Base-by-base conservation (phyloP, 352 stramenopile genomes). In the Phytophthora sp. region DNA sequence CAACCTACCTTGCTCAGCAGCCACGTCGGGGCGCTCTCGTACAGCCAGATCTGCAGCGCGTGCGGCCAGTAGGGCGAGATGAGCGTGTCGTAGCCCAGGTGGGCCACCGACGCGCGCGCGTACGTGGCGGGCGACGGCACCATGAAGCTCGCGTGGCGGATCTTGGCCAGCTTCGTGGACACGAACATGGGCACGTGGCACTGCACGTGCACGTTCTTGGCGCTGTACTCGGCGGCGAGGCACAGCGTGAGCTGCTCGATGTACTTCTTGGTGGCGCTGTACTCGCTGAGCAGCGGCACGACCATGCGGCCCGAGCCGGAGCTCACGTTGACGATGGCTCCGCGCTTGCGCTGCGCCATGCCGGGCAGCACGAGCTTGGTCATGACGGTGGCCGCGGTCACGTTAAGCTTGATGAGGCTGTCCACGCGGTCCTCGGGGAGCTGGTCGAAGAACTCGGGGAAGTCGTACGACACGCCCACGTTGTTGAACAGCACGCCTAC, bases 401-500 rank as follows among this genome's bases (percentile, higher is more conserved):
- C 72, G 65, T 94, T 94, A 28, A 94, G 84, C 69, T 96, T 97
- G 63, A 98, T 94, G 35, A 99, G 80, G 62, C 87, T 84, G 54
- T 90, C 67, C 21, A 99, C 83, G 62, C 98, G 94, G 26, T 97
- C 88, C 42, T 98, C 89, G 2, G 89, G 74, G 42, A 99, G 82
- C 72, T 99, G 96, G 54, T 98, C 83, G 81, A 99, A 99, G 84
- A 97, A 99, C 77, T 84, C 91, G 5, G 97, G 96, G 76, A 98
- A 99, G 50, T 97, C 92, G 82, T 99, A 99, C 56, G 91, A 98
- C 38, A 99, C 92, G 53, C 98, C 98, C 20, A 99, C 98, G 79
- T 99, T 99, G 87, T 99, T 99, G 63, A 99, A 91, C 27, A 99
- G 88, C 50, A 99, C 87, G 27, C 97, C 98, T 26, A 99, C 71